Evolutionary conservation across 164 flowering plant genomes (phyloP).

Genomic region (Saururus chinensis): DNA sequence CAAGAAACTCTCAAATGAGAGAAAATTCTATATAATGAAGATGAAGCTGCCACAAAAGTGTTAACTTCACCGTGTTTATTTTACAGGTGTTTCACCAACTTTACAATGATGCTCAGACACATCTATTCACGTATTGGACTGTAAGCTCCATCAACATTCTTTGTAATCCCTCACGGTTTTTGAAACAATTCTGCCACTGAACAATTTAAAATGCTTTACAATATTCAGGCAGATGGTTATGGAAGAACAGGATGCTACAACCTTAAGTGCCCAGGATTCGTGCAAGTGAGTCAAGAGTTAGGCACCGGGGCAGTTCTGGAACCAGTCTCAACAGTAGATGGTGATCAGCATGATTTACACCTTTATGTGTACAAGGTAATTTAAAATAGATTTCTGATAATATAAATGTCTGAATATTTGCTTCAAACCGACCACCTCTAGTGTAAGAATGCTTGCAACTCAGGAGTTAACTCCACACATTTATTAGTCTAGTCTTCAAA

Average conservation of each 20-base stretch:
- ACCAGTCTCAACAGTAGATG: background rate
- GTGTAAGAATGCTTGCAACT: too few species aligned
- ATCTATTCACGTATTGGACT: background rate
- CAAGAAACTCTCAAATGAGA: too few species aligned
- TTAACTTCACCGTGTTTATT: background rate
- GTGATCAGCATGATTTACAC: background rate
- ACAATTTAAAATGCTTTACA: background rate
- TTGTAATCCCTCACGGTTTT: background rate
- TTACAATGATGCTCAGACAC: background rate
- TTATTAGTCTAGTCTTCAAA: too few species aligned
- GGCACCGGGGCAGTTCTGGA: background rate
- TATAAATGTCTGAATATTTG: too few species aligned
- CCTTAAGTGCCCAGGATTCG: background rate
- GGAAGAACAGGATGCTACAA: background rate
- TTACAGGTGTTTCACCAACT: background rate
- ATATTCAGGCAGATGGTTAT: background rate
- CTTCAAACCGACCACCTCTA: too few species aligned
- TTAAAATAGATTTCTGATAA: too few species aligned
- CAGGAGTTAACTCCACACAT: too few species aligned
- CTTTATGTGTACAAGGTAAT: background rate
- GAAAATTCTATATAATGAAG: too few species aligned
- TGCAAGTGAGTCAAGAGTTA: conserved; percentile 1
- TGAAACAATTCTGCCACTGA: background rate
- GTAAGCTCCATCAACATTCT: background rate
- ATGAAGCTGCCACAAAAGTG: too few species aligned